Conservation (phyloP, 225 moss, liverwort and hornwort genomes). For the Sphagnum contortum region DNA sequence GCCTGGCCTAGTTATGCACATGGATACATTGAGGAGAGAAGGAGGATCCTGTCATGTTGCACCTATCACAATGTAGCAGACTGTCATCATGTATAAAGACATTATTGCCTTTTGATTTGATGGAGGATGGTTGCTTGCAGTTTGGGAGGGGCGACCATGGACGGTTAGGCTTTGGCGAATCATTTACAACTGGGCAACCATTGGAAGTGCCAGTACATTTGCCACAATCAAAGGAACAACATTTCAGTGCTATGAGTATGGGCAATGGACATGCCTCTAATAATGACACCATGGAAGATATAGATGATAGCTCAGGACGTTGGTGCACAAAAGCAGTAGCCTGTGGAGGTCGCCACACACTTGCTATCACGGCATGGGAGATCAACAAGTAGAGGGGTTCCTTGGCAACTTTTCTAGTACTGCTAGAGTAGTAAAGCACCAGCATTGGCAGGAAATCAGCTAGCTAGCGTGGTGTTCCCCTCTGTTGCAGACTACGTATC, state of each 20-base stretch:
- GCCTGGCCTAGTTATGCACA: too few relatives aligned
- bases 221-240: conserved; percentile 2
- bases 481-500: too few relatives aligned
- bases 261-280: conserved; percentile 3
- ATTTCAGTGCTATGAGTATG: neutral
- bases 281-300: conserved; percentile 1
- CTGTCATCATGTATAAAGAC: neutral
- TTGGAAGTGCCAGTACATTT: conserved; percentile 29
- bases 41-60: too few relatives aligned
- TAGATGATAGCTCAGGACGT: conserved; percentile 9
- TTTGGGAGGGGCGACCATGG: conserved; percentile 63
- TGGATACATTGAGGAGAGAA: too few relatives aligned
- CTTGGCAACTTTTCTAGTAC: too few relatives aligned
- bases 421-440: too few relatives aligned
- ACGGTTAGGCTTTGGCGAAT: conserved; percentile 42
- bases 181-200: conserved; percentile 40
- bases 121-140: conserved; percentile 11
- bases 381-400: neutral
- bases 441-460: too few relatives aligned
- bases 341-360: conserved; percentile 49
- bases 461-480: too few relatives aligned
- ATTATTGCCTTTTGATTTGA: neutral
- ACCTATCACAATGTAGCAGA: too few relatives aligned
- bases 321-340: conserved; percentile 38
- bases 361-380: conserved; percentile 38